Evolutionary conservation across 192 early-diverging fungal species (phyloP).

Genomic region (Martensiomyces pterosporus): DNA sequence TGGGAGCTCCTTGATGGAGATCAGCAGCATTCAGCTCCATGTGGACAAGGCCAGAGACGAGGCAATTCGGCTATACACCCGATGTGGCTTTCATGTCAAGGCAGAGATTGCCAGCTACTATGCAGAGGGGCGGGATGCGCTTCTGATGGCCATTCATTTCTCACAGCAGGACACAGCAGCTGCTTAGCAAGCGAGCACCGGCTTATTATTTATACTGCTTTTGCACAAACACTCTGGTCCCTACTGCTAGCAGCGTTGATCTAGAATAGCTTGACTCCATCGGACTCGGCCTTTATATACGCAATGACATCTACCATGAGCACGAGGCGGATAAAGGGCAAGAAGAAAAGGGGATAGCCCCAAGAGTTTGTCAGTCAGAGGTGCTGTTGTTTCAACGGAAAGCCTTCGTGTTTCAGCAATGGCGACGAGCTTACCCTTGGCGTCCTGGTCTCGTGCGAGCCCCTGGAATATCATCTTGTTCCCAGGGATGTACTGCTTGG

Average conservation of each 20-base stretch:
- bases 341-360: too few species aligned
- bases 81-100: conserved; percentile 7
- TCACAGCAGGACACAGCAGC: neutral
- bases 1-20: neutral
- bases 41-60: conserved; percentile 10
- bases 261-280: neutral
- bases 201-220: too few species aligned
- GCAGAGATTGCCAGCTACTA: conserved; percentile 17
- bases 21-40: conserved; percentile 11
- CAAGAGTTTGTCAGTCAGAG: too few species aligned
- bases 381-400: too few species aligned
- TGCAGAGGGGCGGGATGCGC: conserved; percentile 8
- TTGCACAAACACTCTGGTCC: neutral
- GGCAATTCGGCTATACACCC: conserved; percentile 14
- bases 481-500: neutral
- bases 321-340: too few species aligned
- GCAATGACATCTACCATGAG: neutral
- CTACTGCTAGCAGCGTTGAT: too few species aligned
- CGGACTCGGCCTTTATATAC: neutral
- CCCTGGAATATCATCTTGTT: neutral
- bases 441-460: neutral
- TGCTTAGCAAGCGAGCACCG: too few species aligned
- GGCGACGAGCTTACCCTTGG: neutral
- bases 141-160: conserved; percentile 7
- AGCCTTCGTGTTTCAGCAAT: too few species aligned